Conservation (phyloP, 2,329 filamentous ascomycete genomes). For the Pezicula carpinea region DNA sequence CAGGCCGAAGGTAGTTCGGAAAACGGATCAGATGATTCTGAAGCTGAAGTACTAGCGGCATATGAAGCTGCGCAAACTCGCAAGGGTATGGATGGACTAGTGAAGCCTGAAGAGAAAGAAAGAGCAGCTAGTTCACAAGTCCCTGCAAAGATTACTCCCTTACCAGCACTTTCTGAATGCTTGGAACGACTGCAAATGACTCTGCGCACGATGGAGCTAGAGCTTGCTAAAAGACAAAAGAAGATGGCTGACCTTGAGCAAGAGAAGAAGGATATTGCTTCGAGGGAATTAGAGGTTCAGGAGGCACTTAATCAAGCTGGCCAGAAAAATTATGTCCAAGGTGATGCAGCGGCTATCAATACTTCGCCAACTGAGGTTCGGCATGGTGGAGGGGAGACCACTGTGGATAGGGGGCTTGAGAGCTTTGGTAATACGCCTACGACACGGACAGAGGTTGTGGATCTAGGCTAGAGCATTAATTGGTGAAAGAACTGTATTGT, state of each 20-base stretch:
- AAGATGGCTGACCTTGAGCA: conserved; percentile 61
- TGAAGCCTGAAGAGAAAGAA: conserved; percentile 39
- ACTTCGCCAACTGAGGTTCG: too few species aligned
- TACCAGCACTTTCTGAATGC: conserved; percentile 69
- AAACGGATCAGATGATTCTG: conserved; percentile 63
- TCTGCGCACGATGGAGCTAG: conserved; percentile 58
- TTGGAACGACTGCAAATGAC: conserved; percentile 58
- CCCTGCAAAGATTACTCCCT: conserved; percentile 63
- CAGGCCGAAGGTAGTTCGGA: conserved; percentile 66
- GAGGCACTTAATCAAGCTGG: conserved; percentile 75
- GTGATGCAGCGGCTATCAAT: conserved; percentile 41
- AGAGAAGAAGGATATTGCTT: conserved; percentile 64
- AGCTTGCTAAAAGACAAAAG: conserved; percentile 54
- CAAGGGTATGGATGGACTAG: conserved; percentile 74
- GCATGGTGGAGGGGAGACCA: conserved; percentile 7
- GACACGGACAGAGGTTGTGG: conserved; percentile 22
- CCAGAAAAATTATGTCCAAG: conserved; percentile 59
- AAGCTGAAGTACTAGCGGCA: conserved; percentile 68
- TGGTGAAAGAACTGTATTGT: too few species aligned
- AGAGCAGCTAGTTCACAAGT: conserved; percentile 24
- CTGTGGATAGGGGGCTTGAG: conserved; percentile 30
- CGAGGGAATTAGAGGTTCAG: conserved; percentile 76
- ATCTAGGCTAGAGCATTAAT: conserved; percentile 19
- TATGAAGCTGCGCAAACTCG: conserved; percentile 86
- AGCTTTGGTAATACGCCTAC: conserved; percentile 35